phyloP scores from a whole-genome alignment of 1,284 basidiomycete genomes.

The Somion occarium region DNA sequence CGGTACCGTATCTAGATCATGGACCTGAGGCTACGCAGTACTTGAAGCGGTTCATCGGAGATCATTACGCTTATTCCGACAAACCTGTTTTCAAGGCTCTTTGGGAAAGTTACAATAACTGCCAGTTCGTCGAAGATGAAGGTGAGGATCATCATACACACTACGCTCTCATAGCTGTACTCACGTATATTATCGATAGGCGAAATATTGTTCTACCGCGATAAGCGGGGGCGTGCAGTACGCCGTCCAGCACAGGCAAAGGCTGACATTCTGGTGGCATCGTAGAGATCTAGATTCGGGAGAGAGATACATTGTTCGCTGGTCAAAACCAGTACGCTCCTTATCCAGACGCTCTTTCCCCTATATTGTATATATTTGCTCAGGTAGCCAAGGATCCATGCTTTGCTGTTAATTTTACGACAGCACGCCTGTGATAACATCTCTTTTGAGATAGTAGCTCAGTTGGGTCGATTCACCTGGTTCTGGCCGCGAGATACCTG shows the following conservation, averaged over 20 bases:
- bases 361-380: too few species aligned
- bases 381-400: too few species aligned
- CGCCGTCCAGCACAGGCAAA: not conserved
- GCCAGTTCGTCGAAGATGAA: conserved; percentile 69
- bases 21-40: conserved; percentile 47
- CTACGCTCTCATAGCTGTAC: not conserved
- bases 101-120: conserved; percentile 55
- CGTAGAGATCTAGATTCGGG: too few species aligned
- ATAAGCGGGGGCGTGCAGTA: conserved; percentile 41
- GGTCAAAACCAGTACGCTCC: too few species aligned
- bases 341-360: too few species aligned
- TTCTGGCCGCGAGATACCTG: too few species aligned
- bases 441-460: too few species aligned
- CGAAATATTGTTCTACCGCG: conserved; percentile 60
- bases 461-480: too few species aligned
- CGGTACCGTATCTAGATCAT: conserved; percentile 29
- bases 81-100: conserved; percentile 47
- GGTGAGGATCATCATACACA: conserved; percentile 17
- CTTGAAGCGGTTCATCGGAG: conserved; percentile 46
- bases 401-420: too few species aligned
- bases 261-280: too few species aligned
- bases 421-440: too few species aligned
- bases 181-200: conserved; percentile 29
- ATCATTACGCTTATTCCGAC: conserved; percentile 45
- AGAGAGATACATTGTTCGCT: too few species aligned